Evolutionary conservation across 2,329 filamentous ascomycete genomes (phyloP).

Genomic region (Apiospora pterosperma): DNA sequence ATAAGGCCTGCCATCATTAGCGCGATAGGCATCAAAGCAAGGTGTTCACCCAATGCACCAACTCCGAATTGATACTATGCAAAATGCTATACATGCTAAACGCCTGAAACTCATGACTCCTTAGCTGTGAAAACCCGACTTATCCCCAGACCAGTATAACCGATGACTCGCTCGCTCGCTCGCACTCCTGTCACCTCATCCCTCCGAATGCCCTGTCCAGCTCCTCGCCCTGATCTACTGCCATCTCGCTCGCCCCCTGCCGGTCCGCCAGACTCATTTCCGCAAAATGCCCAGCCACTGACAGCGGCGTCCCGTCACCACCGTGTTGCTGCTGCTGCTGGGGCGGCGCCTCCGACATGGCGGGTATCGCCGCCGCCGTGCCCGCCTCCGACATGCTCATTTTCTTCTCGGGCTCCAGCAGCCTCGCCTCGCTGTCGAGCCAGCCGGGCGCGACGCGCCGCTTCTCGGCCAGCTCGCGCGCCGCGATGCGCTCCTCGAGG

Average conservation of each 20-base stretch:
- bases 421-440: slow-evolving; percentile 68
- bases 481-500: slow-evolving; percentile 65
- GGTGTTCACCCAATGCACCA: not conserved
- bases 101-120: not conserved
- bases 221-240: slow-evolving; percentile 50
- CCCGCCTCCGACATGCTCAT: slow-evolving; percentile 14
- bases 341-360: not conserved
- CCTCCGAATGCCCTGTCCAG: slow-evolving; percentile 56
- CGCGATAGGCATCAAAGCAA: not conserved
- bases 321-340: slow-evolving; percentile 38
- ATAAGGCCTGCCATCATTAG: not conserved
- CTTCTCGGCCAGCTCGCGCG: slow-evolving; percentile 74
- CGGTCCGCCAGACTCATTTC: slow-evolving; percentile 25
- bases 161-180: not conserved
- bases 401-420: slow-evolving; percentile 64
- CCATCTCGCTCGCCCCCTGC: slow-evolving; percentile 33
- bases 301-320: slow-evolving; percentile 35
- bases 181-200: slow-evolving; percentile 7
- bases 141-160: not conserved
- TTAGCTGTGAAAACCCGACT: not conserved
- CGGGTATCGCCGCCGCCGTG: not conserved
- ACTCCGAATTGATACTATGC: not conserved
- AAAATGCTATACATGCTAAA: not conserved
- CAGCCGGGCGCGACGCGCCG: slow-evolving; percentile 75
- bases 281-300: slow-evolving; percentile 22